Evolutionary conservation across 345 rosid genomes (phyloP).

Genomic region (Citrus maxima): DNA sequence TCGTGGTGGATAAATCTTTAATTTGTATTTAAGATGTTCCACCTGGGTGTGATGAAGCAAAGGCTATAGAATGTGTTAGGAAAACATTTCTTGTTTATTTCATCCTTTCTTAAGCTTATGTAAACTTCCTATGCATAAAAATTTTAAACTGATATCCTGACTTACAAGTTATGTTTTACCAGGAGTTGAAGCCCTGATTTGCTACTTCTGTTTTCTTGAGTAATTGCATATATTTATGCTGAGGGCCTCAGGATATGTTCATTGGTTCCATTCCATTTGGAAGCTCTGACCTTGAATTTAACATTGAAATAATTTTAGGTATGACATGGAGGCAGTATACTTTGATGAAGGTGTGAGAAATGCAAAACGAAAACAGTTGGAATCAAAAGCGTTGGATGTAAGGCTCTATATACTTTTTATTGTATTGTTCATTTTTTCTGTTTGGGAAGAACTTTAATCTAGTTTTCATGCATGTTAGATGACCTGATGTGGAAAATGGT

Average conservation of each 20-base stretch:
- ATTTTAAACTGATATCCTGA: background rate
- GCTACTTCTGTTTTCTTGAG: background rate
- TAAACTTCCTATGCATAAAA: background rate
- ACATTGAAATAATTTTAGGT: conserved; percentile 36
- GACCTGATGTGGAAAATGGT: background rate
- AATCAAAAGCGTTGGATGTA: conserved; percentile 68
- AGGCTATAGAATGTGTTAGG: background rate
- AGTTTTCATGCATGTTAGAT: background rate
- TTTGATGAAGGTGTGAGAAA: conserved; percentile 74
- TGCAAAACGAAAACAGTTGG: conserved; percentile 50
- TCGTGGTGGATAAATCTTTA: background rate
- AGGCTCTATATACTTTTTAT: conserved; percentile 7
- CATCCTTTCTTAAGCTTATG: background rate
- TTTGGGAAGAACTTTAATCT: background rate
- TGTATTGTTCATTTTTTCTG: background rate
- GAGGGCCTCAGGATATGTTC: background rate
- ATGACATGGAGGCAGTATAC: conserved; percentile 61
- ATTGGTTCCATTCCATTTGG: conserved; percentile 1
- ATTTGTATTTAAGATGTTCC: background rate
- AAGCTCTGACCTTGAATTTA: conserved; percentile 17
- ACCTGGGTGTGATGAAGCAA: background rate
- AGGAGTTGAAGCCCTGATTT: background rate
- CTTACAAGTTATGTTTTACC: background rate
- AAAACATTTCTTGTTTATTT: background rate
- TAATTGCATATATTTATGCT: background rate